Percentiles rank a stretch among this genome's conserved stretches.
These are phyloP conservation scores for Durio zibethinus DNA, from an alignment of 345 rosid species.

Conservation along the genomic window DNA sequence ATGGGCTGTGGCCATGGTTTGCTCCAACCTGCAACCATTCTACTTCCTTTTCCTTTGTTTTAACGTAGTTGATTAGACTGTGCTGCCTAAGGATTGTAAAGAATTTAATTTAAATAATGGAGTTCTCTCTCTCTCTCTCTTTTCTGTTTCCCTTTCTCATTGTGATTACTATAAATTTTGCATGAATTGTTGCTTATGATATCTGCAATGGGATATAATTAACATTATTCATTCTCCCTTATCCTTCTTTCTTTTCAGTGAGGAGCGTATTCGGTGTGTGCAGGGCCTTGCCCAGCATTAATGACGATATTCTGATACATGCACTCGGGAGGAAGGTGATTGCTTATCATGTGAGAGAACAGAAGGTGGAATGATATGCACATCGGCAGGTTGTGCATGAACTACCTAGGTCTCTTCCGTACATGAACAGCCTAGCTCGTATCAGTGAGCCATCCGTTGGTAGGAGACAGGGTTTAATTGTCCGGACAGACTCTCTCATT, in stretches of 20 bases:
- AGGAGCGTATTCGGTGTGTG: background rate
- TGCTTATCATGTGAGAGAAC: constrained; percentile 7
- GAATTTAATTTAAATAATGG: background rate
- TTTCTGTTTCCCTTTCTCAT: no score
- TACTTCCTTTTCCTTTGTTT: background rate
- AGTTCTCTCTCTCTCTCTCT: background rate
- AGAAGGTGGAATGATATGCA: constrained; percentile 1
- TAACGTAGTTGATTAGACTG: background rate
- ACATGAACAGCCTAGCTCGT: constrained; percentile 3
- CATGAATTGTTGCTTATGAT: no score
- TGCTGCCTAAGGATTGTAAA: background rate
- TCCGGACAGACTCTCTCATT: background rate
- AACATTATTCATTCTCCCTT: no score
- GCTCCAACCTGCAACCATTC: background rate
- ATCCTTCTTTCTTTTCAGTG: background rate
- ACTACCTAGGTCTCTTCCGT: background rate
- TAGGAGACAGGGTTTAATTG: background rate
- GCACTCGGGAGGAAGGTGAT: background rate
- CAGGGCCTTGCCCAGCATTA: background rate
- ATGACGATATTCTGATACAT: constrained; percentile 1
- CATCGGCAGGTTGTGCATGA: background rate
- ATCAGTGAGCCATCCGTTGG: background rate
- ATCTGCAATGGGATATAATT: no score
- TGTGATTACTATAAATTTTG: constrained; percentile 7
- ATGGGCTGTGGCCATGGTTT: background rate